Evolutionary conservation across 208 protist genomes (phyloP), one percentile per base, ranked within the genome.

Genomic region (Acanthamoeba quina): DNA sequence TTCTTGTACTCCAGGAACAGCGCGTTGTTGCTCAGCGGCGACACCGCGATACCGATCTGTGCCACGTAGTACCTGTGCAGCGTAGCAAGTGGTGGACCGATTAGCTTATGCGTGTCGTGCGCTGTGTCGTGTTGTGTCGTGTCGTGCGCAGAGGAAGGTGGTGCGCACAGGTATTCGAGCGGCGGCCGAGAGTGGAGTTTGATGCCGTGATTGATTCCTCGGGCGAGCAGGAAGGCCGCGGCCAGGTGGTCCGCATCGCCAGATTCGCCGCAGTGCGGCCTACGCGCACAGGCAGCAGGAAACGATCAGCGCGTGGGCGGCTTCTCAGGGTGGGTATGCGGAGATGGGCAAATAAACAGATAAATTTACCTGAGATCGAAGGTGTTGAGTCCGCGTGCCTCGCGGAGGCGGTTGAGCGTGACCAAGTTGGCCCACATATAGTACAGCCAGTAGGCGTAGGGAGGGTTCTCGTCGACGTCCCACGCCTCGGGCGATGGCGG

Each of bases 401-500:
- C 92, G 56, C 99, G 96, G 94, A 99, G 98, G 92, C 98, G 96
- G 96, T 99, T 99, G 17, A 99, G 98, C 26, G 98, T 98, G 88
- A 97, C 95, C 54, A 99, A 97, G 96, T 99, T 99, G 47, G 99
- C 99, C 95, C 99, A 99, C 66, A 99, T 97, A 96, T 99, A 99
- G 60, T 96, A 97, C 31, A 98, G 95, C 95, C 99, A 99, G 96
- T 99, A 99, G 78, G 98, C 98, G 96, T 99, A 99, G 26, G 99
- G 99, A 54, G 99, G 99, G 97, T 99, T 99, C 72, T 98, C 97
- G 26, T 98, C 95, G 6, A 96, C 85, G 34, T 96, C 98, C 99
- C 99, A 99, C 44, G 98, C 97, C 95, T 96, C 97, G 91, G 99
- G 98, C 96, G 29, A 56, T 92, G 74, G 85, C 24, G 83, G 83